Conservation (phyloP, 2,329 filamentous ascomycete genomes). For the Phaeophleospora eucalypticola region DNA sequence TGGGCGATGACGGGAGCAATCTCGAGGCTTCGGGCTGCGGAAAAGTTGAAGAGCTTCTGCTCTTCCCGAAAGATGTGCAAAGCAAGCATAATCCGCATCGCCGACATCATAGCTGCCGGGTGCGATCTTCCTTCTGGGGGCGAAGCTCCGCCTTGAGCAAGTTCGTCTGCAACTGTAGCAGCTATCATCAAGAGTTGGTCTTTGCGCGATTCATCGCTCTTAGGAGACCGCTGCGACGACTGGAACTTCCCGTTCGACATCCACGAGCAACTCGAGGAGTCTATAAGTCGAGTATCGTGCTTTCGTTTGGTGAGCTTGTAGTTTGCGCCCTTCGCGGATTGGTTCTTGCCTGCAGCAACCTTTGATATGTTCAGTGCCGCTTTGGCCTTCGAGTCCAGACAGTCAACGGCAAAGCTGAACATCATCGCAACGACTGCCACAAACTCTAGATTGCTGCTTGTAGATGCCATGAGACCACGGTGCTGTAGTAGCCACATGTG, state of each 20-base stretch:
- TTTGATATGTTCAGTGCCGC: conserved; percentile 25
- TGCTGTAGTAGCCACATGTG: conserved; percentile 19
- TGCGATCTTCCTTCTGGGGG: conserved; percentile 2
- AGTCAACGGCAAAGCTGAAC: conserved; percentile 34
- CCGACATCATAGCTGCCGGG: conserved; percentile 8
- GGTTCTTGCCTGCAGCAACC: conserved; percentile 20
- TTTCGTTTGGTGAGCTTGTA: neutral
- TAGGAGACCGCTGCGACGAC: conserved; percentile 6
- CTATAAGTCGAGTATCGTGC: neutral
- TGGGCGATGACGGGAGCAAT: conserved; percentile 76
- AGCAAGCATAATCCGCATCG: conserved; percentile 50
- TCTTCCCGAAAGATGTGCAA: conserved; percentile 89
- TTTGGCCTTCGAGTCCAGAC: conserved; percentile 27
- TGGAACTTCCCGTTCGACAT: conserved; percentile 5
- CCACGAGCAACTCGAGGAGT: conserved; percentile 24
- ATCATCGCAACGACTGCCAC: conserved; percentile 39
- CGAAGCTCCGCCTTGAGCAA: too few species aligned
- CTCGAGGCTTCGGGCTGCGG: neutral
- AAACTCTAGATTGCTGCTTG: conserved; percentile 28
- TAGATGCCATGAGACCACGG: conserved; percentile 12
- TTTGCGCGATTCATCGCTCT: conserved; percentile 15
- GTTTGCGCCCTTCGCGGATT: neutral
- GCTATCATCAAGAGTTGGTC: conserved; percentile 27
- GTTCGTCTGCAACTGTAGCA: conserved; percentile 24
- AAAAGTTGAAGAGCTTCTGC: conserved; percentile 64